A percentile compares a stretch with the other conserved stretches of the same genome.
phyloP scores from a whole-genome alignment of 345 rosid species.

The Jatropha curcas region DNA sequence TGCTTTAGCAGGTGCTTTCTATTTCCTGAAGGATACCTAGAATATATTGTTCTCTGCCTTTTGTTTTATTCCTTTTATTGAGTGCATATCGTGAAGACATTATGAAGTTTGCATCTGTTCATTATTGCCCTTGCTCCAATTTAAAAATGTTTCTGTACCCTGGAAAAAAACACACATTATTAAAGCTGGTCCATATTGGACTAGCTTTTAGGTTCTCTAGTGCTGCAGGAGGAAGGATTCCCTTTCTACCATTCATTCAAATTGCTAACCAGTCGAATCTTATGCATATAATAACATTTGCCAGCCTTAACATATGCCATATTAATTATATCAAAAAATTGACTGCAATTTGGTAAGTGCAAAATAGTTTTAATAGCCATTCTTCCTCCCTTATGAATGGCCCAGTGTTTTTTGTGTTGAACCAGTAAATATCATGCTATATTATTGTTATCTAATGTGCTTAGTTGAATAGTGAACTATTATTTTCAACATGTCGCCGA shows the following conservation, averaged over 20 bases:
- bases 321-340: too few species aligned
- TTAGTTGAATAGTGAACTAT: neutral
- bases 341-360: too few species aligned
- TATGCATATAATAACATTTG: neutral
- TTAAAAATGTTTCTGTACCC: neutral
- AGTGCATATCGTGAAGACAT: neutral
- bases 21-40: constrained; percentile 3
- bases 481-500: neutral
- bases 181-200: too few species aligned
- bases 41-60: neutral
- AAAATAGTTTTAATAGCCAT: neutral
- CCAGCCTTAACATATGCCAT: too few species aligned
- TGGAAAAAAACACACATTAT: neutral
- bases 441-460: neutral
- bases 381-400: neutral
- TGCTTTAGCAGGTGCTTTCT: constrained; percentile 53
- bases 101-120: neutral
- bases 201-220: neutral
- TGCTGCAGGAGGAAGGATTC: neutral
- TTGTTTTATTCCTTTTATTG: neutral
- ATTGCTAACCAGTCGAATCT: neutral
- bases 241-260: neutral
- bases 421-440: neutral
- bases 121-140: neutral
- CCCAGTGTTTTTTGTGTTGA: neutral